Conservation (phyloP, 1,284 basidiomycete species). For the Cystobasidium pallidum region DNA sequence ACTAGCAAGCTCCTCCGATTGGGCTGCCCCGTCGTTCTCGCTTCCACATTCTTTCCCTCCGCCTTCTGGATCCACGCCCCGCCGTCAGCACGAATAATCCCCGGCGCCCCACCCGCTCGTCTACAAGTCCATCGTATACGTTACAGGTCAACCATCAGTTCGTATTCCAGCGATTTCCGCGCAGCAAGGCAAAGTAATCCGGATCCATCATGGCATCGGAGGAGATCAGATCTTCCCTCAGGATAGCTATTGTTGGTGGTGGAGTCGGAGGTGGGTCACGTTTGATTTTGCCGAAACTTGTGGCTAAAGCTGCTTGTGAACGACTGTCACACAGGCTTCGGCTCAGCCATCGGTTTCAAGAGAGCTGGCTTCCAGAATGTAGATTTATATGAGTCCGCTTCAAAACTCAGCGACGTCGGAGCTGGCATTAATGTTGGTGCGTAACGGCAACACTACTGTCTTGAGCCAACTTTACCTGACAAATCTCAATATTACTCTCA, state of each 20-base stretch:
- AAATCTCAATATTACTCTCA: too few species aligned
- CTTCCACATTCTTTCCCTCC: not conserved
- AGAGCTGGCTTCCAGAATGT: constrained; percentile 34
- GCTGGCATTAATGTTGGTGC: constrained; percentile 50
- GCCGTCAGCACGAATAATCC: not conserved
- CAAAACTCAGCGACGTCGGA: constrained; percentile 49
- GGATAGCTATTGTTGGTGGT: constrained; percentile 66
- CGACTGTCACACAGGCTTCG: constrained; percentile 10
- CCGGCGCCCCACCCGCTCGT: constrained; percentile 6
- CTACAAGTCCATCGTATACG: not conserved
- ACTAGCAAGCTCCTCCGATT: not conserved
- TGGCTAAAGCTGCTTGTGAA: not conserved
- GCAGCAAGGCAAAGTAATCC: too few species aligned
- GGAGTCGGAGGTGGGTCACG: constrained; percentile 44
- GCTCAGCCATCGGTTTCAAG: constrained; percentile 16
- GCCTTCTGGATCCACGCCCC: not conserved
- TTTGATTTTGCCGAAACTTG: not conserved
- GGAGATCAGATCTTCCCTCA: constrained; percentile 27
- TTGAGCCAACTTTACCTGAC: not conserved
- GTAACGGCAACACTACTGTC: not conserved
- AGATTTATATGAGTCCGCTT: constrained; percentile 47
- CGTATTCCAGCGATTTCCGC: not conserved
- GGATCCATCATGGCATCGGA: constrained; percentile 9
- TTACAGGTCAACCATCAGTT: constrained; percentile 3
- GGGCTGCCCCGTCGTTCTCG: too few species aligned